Percentiles rank a stretch among this genome's conserved stretches.
Conservation (phyloP, 116 monocot genomes). For the Posidonia oceanica region DNA sequence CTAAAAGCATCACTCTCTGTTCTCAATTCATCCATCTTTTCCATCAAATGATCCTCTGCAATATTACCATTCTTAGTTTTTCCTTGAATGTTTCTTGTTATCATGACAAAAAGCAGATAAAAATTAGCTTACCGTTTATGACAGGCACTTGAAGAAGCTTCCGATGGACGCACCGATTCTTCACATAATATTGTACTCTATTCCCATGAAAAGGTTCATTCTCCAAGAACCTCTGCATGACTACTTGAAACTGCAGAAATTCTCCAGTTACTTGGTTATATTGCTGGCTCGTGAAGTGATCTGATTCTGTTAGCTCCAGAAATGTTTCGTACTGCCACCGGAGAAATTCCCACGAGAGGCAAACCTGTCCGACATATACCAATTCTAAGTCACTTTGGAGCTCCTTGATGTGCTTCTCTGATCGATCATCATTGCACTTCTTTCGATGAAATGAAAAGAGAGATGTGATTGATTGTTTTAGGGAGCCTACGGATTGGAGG, state of each 20-base stretch:
- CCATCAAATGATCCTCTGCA: too few species aligned
- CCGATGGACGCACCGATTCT: constrained; percentile 44
- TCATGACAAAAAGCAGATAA: too few species aligned
- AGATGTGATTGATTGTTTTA: constrained; percentile 33
- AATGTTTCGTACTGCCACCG: constrained; percentile 71
- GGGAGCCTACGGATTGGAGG: constrained; percentile 24
- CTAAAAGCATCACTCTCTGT: constrained; percentile 9
- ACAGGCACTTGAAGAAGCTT: constrained; percentile 82
- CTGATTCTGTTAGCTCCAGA: constrained; percentile 28
- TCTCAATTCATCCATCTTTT: too few species aligned
- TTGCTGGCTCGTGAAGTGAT: constrained; percentile 20
- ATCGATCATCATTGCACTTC: constrained; percentile 33
- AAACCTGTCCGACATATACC: constrained; percentile 71
- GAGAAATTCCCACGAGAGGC: constrained; percentile 95
- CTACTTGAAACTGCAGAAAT: constrained; percentile 81
- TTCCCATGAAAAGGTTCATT: constrained; percentile 68
- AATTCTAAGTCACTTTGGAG: constrained; percentile 55
- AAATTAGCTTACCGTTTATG: constrained; percentile 31
- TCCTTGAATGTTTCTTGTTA: too few species aligned
- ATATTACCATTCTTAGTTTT: too few species aligned
- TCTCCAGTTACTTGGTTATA: constrained; percentile 68
- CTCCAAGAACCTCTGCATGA: constrained; percentile 66
- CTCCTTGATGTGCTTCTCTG: constrained; percentile 57
- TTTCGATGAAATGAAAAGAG: constrained; percentile 26
- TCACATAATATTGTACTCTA: constrained; percentile 51